These are phyloP conservation scores for Glycyrrhiza uralensis DNA, from an alignment of 306 rosid genomes.

Conservation along the genomic window DNA sequence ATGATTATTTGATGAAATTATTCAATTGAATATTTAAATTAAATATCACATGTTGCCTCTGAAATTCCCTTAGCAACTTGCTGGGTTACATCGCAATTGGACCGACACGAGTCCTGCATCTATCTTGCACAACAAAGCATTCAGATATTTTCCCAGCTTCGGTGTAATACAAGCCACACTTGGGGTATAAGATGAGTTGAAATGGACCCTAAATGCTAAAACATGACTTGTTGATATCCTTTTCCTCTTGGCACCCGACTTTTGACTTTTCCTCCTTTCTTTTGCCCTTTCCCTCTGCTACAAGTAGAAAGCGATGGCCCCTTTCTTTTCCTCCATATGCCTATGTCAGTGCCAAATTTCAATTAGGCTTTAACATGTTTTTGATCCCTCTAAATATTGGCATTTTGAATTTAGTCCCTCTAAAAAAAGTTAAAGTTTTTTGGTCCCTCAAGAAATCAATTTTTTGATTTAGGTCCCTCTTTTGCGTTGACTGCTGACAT, in stretches of 20 bases:
- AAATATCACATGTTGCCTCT: background rate
- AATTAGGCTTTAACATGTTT: too few relatives aligned
- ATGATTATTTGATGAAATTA: background rate
- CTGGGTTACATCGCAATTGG: background rate
- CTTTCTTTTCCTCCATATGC: constrained; percentile 52
- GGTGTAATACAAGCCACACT: constrained; percentile 50
- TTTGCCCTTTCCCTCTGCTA: constrained; percentile 26
- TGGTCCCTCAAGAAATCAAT: too few relatives aligned
- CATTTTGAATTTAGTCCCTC: too few relatives aligned
- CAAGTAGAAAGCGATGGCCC: constrained; percentile 45
- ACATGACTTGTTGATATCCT: constrained; percentile 33
- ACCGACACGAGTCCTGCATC: constrained; percentile 17
- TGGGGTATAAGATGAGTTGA: constrained; percentile 36
- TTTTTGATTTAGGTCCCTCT: too few relatives aligned
- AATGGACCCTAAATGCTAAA: constrained; percentile 47
- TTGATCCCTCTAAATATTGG: too few relatives aligned
- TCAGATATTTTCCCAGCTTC: constrained; percentile 48
- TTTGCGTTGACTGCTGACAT: too few relatives aligned
- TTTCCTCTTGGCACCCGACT: constrained; percentile 39
- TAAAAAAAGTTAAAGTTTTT: too few relatives aligned
- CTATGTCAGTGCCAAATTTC: constrained; percentile 26
- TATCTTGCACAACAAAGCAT: constrained; percentile 2
- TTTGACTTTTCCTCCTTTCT: constrained; percentile 33
- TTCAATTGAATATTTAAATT: background rate
- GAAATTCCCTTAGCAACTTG: background rate